Percentiles rank a stretch among this genome's conserved stretches.
These are phyloP conservation scores for Mycena crocata DNA, from an alignment of 768 basidiomycete species.

Conservation along the genomic window DNA sequence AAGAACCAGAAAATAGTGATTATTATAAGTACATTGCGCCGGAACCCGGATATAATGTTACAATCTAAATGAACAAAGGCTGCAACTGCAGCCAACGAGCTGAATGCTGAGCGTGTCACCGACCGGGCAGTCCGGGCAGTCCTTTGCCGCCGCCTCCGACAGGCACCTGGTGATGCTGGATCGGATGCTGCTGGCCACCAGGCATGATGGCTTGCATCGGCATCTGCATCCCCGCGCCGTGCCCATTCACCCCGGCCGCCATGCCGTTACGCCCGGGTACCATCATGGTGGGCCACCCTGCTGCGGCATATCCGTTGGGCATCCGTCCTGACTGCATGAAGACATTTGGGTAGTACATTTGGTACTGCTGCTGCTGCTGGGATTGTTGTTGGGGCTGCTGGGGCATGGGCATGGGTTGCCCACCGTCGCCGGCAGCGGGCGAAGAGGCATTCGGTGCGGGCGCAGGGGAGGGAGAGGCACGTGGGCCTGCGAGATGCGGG, in stretches of 20 bases:
- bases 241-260: constrained; percentile 3
- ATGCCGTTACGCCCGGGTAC: constrained; percentile 16
- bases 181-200: constrained; percentile 40
- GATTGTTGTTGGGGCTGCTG: constrained; percentile 32
- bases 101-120: constrained; percentile 35
- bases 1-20: constrained; percentile 19
- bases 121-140: constrained; percentile 46
- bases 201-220: constrained; percentile 25
- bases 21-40: constrained; percentile 33
- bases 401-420: constrained; percentile 20
- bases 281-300: constrained; percentile 17
- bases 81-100: not conserved
- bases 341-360: constrained; percentile 34
- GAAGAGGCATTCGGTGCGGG: constrained; percentile 14
- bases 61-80: constrained; percentile 23
- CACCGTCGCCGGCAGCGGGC: constrained; percentile 19
- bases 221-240: constrained; percentile 21
- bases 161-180: constrained; percentile 45
- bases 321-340: constrained; percentile 20
- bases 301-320: constrained; percentile 24
- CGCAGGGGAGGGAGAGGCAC: constrained; percentile 21
- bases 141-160: constrained; percentile 46
- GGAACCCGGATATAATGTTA: constrained; percentile 24
- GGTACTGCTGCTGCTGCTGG: constrained; percentile 32
- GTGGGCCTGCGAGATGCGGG: constrained; percentile 26